Conservation (phyloP, 78 protist genomes). For the Dictyostelium purpureum region DNA sequence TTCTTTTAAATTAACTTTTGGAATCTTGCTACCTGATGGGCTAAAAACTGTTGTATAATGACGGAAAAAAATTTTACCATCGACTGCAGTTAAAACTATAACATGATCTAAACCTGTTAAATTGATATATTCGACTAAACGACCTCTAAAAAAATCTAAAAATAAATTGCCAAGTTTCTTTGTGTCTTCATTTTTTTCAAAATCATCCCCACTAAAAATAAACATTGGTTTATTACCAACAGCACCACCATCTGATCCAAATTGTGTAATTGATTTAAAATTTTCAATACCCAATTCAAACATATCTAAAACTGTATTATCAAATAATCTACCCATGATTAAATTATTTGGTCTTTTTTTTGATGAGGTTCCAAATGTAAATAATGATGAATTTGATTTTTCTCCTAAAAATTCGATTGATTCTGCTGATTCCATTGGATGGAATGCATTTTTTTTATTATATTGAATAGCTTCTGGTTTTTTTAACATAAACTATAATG, state of each 20-base stretch:
- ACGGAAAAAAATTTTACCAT: constrained; percentile 70
- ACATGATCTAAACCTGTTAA: constrained; percentile 92
- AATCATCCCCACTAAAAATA: constrained; percentile 87
- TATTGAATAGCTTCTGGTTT: constrained; percentile 75
- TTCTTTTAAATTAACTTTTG: constrained; percentile 84
- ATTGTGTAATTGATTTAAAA: constrained; percentile 38
- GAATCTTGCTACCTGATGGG: constrained; percentile 86
- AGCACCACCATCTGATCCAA: not conserved
- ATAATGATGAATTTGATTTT: constrained; percentile 83
- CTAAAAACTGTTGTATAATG: constrained; percentile 55
- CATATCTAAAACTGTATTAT: constrained; percentile 93
- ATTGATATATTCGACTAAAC: constrained; percentile 44
- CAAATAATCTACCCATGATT: constrained; percentile 91
- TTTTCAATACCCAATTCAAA: constrained; percentile 86
- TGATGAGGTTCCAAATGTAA: constrained; percentile 86
- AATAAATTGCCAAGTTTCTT: constrained; percentile 69
- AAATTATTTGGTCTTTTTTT: constrained; percentile 94
- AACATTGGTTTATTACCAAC: constrained; percentile 90
- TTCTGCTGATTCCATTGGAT: constrained; percentile 76
- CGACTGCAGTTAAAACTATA: constrained; percentile 62
- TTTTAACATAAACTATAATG: constrained; percentile 53
- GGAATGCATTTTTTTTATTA: constrained; percentile 71
- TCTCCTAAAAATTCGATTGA: constrained; percentile 73
- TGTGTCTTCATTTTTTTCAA: constrained; percentile 68
- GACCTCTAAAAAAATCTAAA: constrained; percentile 93